A percentile compares a stretch with the other conserved stretches of the same genome.
Evolutionary conservation across 2,329 filamentous ascomycete species (phyloP).

Genomic region (Fusarium humuli): DNA sequence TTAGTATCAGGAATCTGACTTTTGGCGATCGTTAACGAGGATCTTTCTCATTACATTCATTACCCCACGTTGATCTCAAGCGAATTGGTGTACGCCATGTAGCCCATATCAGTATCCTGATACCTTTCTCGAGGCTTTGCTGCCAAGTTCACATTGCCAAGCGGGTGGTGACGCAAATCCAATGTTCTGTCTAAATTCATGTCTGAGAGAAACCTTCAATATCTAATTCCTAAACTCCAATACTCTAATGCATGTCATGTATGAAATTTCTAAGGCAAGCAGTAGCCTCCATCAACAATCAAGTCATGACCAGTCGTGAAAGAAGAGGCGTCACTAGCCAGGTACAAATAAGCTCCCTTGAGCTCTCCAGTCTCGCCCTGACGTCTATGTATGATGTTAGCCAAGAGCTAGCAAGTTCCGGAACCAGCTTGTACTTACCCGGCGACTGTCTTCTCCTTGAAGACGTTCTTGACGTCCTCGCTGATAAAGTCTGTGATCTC

Average conservation of each 20-base stretch:
- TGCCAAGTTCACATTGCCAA: not conserved
- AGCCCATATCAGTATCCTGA: not conserved
- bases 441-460: slow-evolving; percentile 85
- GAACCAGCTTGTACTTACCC: slow-evolving; percentile 59
- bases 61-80: not conserved
- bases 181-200: slow-evolving; percentile 1
- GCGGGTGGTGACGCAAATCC: not conserved
- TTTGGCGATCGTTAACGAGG: slow-evolving; percentile 8
- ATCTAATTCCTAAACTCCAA: slow-evolving; percentile 8
- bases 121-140: not conserved
- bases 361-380: slow-evolving; percentile 80
- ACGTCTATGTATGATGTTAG: slow-evolving; percentile 59
- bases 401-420: not conserved
- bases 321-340: slow-evolving; percentile 83
- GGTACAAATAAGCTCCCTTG: slow-evolving; percentile 84
- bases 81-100: not conserved
- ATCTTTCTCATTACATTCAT: not conserved
- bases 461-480: slow-evolving; percentile 75
- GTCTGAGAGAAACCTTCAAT: not conserved
- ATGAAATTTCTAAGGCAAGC: slow-evolving; percentile 55
- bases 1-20: slow-evolving; percentile 6
- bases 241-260: not conserved
- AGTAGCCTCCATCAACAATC: slow-evolving; percentile 81
- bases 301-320: slow-evolving; percentile 84
- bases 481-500: slow-evolving; percentile 76